Evolutionary conservation across 805 yeast genomes (phyloP), one percentile per base, ranked within the genome.

Genomic region (Lachancea cidri): DNA sequence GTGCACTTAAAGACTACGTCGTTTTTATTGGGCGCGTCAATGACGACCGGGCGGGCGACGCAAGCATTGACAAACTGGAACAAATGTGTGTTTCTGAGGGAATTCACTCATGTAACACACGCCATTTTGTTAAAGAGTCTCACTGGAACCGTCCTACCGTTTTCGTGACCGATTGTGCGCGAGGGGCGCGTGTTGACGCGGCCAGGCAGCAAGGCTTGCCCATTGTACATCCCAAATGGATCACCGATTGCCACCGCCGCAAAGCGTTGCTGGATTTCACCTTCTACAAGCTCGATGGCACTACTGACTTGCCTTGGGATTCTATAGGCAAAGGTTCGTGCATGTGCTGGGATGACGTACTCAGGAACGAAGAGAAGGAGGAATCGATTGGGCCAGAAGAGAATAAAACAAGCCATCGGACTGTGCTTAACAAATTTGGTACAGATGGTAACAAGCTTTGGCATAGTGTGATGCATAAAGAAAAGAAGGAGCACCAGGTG

Each of bases 181-280:
- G 45, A 5, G 62, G 65, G 13, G 47, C 49, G 5, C 53, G 67
- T 44, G 58, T 53, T 2, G 49, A 50, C n/a, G 65, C 61, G 27
- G 78, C 79, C 2, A 44, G 53, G 17, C 56, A 54, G 22, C 65
- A 70, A 61, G 54, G 56, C 14, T 61, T 72, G 13, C 66, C 69
- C 2, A 55, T 71, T 2, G 71, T 72, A 2, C 65, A 65, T 42
- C 67, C 70, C 6, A 56, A 62, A 36, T 75, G 79, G 79, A 38
- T 74, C 11, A 25, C 53, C 3, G 70, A 71, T 42, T 67, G 74
- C 36, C 43, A 64, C 2, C 57, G 53, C 35, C 54, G 74, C 42
- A 62, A 65, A n/a, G 72, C 70, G 1, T 64, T 66, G 13, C 46
- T 73, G 31, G 60, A 61, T 14, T 70, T 59, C 22, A 59, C 63